Percentiles rank a stretch among this genome's conserved stretches.
phyloP scores from a whole-genome alignment of 2,329 filamentous ascomycete species.

The Podosphaera xanthii region DNA sequence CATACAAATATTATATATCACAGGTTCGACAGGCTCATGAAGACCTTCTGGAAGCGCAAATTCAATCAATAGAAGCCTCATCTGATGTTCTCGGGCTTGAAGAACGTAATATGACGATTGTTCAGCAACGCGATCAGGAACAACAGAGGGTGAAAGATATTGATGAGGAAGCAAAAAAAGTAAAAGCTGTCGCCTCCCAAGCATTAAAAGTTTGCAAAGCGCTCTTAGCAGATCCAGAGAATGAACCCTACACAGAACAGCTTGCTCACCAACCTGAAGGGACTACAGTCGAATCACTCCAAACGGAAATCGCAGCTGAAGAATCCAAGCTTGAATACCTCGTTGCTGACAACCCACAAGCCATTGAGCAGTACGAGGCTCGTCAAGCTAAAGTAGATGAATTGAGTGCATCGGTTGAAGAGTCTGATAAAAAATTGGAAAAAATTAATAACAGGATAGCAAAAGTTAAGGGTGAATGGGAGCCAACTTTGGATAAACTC shows the following conservation, averaged over 20 bases:
- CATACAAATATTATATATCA: conserved; percentile 35
- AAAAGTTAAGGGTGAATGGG: conserved; percentile 51
- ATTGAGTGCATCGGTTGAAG: conserved; percentile 30
- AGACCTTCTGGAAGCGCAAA: conserved; percentile 42
- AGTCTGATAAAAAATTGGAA: conserved; percentile 30
- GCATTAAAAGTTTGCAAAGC: conserved; percentile 20
- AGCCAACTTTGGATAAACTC: conserved; percentile 58
- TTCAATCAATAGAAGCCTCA: conserved; percentile 55
- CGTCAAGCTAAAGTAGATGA: conserved; percentile 44
- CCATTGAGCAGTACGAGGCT: conserved; percentile 52
- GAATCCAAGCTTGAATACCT: conserved; percentile 58
- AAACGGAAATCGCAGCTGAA: conserved; percentile 52
- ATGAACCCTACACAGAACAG: conserved; percentile 16
- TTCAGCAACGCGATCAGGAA: conserved; percentile 25
- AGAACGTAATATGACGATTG: conserved; percentile 37
- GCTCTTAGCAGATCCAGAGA: conserved; percentile 16
- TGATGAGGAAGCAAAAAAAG: conserved; percentile 19
- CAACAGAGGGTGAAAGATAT: conserved; percentile 20
- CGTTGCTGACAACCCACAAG: conserved; percentile 50
- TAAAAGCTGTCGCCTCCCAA: conserved; percentile 18
- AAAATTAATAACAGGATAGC: conserved; percentile 34
- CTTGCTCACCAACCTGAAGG: conserved; percentile 23
- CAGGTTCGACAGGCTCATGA: conserved; percentile 37
- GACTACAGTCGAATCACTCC: conserved; percentile 38
- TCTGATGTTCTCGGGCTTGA: conserved; percentile 57